A percentile compares a stretch with the other conserved stretches of the same genome.
Evolutionary conservation across 768 basidiomycete genomes (phyloP).

Genomic region (Leccinum ochraceum): DNA sequence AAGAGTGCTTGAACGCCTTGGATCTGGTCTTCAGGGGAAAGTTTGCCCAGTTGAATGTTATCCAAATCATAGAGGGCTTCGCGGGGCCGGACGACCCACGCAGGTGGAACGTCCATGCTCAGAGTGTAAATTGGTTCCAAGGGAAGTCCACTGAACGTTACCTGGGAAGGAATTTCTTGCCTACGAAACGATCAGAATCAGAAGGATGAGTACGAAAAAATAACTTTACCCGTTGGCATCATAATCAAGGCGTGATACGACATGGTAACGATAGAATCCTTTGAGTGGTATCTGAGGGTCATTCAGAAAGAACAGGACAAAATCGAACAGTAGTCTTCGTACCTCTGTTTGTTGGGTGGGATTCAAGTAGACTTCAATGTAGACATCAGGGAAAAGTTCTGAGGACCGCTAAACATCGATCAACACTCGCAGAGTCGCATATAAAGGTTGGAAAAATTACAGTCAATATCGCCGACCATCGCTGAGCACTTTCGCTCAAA

Average conservation of each 20-base stretch:
- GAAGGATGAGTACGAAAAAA: not conserved
- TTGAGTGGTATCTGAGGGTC: constrained; percentile 76
- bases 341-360: constrained; percentile 72
- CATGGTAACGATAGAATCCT: constrained; percentile 85
- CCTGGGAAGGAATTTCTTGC: constrained; percentile 55
- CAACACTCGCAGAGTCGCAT: not conserved
- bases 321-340: constrained; percentile 11
- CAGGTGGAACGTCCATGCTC: constrained; percentile 85
- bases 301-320: constrained; percentile 1
- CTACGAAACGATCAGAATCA: constrained; percentile 36
- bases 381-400: constrained; percentile 59
- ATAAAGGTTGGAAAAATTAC: constrained; percentile 38
- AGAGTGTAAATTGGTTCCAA: constrained; percentile 90
- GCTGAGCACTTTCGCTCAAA: constrained; percentile 79
- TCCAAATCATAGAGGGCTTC: constrained; percentile 92
- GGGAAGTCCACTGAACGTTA: constrained; percentile 73
- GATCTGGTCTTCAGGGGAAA: constrained; percentile 53
- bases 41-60: constrained; percentile 82
- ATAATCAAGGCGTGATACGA: constrained; percentile 58
- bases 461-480: constrained; percentile 78
- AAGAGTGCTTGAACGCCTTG: constrained; percentile 74
- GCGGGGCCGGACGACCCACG: constrained; percentile 93
- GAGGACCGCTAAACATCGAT: constrained; percentile 15
- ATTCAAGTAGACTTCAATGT: constrained; percentile 78
- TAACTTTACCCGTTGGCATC: constrained; percentile 62